phyloP scores from a whole-genome alignment of 768 basidiomycete genomes.

The Leccinum subgranulosum region DNA sequence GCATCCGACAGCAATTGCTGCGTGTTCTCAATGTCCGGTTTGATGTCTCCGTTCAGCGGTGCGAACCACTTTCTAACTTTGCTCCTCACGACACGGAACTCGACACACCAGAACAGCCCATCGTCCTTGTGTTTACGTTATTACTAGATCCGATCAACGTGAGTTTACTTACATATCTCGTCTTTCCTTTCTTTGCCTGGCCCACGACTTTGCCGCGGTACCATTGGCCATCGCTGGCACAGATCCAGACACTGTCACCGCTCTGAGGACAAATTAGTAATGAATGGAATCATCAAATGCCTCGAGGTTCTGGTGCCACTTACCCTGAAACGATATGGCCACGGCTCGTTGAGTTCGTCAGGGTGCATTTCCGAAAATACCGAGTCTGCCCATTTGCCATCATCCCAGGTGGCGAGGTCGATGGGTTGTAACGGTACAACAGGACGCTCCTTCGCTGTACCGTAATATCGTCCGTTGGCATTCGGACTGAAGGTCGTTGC shows the following conservation, averaged over 20 bases:
- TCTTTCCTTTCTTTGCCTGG: conserved; percentile 41
- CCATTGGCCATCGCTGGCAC: conserved; percentile 50
- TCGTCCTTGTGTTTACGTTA: conserved; percentile 40
- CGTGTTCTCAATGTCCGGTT: conserved; percentile 50
- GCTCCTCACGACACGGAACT: conserved; percentile 34
- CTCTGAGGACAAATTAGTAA: conserved; percentile 27
- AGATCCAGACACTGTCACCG: conserved; percentile 52
- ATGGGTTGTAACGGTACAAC: conserved; percentile 15
- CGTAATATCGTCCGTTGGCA: background rate
- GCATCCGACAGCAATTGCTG: conserved; percentile 46
- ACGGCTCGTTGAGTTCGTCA: conserved; percentile 47
- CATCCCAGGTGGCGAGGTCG: conserved; percentile 27
- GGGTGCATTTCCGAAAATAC: conserved; percentile 29
- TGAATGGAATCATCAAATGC: background rate
- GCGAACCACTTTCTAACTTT: conserved; percentile 59
- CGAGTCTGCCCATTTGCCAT: conserved; percentile 17
- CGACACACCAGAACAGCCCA: conserved; percentile 53
- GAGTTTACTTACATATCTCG: conserved; percentile 40
- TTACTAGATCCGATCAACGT: background rate
- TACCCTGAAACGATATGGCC: conserved; percentile 51
- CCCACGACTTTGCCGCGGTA: conserved; percentile 46
- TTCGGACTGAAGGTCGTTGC: background rate
- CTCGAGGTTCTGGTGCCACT: background rate
- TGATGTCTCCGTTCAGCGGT: conserved; percentile 64
- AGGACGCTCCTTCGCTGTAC: background rate